Evolutionary conservation across 2,329 filamentous ascomycete genomes (phyloP), one percentile per base, ranked within the genome.

Genomic region (Claviceps capensis): DNA sequence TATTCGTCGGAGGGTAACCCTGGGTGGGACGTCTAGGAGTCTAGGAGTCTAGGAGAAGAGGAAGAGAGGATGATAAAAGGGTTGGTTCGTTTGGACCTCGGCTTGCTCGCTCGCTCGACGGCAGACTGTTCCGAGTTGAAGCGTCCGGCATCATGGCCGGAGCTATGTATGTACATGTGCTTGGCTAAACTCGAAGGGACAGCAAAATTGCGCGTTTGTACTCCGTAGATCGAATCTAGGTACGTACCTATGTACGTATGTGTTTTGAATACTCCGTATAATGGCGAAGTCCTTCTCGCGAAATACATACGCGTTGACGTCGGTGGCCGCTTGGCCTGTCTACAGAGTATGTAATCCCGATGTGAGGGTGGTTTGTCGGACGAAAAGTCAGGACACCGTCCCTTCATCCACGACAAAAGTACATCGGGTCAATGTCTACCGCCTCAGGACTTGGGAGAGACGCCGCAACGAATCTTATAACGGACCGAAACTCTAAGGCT

Each of bases 281-380:
- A 44, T 26, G 13, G 11, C 22, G 4, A 17, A 34, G 7, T 8
- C 8, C 8, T 11, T 34, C 16, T 46, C 17, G 43, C 8, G 17
- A 47, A 37, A 47, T 7, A 23, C 8, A 23, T 23, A 23, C 13
- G n/a, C 17, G 36, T 38, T 23, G 45, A 38, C 34, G 46, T 36
- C 43, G 30, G 42, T 51, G 52, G 52, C 52, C 52, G 52, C 49
- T 48, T 51, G 49, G 52, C 41, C 52, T 30, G 50, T 54, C 49
- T 30, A 9, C 26, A 8, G 8, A 30, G 26, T 6, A 23, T 23
- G 22, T 49, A 4, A 14, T 51, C 34, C 43, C 49, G 34, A 23
- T 40, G 34, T 23, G 38, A 13, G 40, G 38, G 22, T 41, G n/a
- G 4, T 23, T 6, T 23, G 22, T 23, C 23, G 22, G 19, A 16